Conservation (phyloP, 441 rosid genomes). For the Erodium moschatum region DNA sequence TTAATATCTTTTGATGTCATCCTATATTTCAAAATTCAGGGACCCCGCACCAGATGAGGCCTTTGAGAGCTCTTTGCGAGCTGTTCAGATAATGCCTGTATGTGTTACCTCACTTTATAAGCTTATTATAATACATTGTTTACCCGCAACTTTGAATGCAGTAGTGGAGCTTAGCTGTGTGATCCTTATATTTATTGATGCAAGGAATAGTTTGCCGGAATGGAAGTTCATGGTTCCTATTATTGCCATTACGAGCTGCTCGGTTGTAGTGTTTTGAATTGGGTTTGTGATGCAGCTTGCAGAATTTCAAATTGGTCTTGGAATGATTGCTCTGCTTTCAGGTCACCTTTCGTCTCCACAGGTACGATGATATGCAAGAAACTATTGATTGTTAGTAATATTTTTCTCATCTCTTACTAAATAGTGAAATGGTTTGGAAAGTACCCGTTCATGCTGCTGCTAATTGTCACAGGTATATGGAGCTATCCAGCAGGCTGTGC, state of each 20-base stretch:
- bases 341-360: constrained; percentile 70
- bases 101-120: constrained; percentile 20
- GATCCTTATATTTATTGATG: constrained; percentile 5
- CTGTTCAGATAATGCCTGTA: constrained; percentile 82
- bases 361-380: constrained; percentile 35
- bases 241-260: constrained; percentile 15
- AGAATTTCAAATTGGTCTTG: constrained; percentile 87
- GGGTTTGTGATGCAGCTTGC: constrained; percentile 52
- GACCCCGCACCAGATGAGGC: constrained; percentile 56
- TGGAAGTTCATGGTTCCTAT: constrained; percentile 7
- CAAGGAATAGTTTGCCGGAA: constrained; percentile 1
- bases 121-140: constrained; percentile 10
- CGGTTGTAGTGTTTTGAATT: neutral
- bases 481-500: constrained; percentile 82
- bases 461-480: constrained; percentile 60
- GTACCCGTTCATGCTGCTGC: constrained; percentile 16
- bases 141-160: constrained; percentile 12
- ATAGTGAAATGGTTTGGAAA: constrained; percentile 2
- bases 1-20: constrained; percentile 15
- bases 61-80: constrained; percentile 87
- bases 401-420: neutral
- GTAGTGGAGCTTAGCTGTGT: constrained; percentile 9
- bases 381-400: constrained; percentile 2
- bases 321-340: constrained; percentile 64
- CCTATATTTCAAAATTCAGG: constrained; percentile 35